These are phyloP conservation scores for Cercis canadensis DNA, from an alignment of 306 rosid species.

Conservation along the genomic window DNA sequence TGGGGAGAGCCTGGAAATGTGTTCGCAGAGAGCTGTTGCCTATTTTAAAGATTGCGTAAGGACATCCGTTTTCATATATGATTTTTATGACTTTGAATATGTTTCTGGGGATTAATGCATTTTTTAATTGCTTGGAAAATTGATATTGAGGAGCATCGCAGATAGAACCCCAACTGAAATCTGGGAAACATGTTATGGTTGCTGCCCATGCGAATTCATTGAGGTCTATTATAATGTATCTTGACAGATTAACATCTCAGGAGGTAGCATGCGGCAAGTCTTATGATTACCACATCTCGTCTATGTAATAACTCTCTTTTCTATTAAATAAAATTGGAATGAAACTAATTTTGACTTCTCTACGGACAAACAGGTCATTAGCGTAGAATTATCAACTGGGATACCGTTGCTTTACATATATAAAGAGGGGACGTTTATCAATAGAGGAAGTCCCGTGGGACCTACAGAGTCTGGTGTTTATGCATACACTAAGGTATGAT, in stretches of 20 bases:
- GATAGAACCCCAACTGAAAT: slow-evolving; percentile 83
- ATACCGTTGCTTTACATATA: slow-evolving; percentile 93
- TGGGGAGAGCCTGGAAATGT: slow-evolving; percentile 98
- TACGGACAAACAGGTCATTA: slow-evolving; percentile 60
- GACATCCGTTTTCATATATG: slow-evolving; percentile 19
- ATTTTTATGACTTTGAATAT: slow-evolving; percentile 27
- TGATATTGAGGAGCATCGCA: slow-evolving; percentile 48
- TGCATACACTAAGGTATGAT: slow-evolving; percentile 81
- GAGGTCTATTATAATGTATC: slow-evolving; percentile 95
- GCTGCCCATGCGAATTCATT: slow-evolving; percentile 97
- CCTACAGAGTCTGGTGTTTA: slow-evolving; percentile 92
- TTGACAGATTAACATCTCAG: slow-evolving; percentile 84
- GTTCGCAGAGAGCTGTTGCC: slow-evolving; percentile 92
- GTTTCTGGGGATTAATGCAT: neutral
- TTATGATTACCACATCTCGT: slow-evolving; percentile 18
- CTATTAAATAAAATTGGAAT: slow-evolving; percentile 16
- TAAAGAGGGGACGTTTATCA: slow-evolving; percentile 73
- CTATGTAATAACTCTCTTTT: neutral
- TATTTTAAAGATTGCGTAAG: slow-evolving; percentile 82
- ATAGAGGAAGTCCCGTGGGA: slow-evolving; percentile 93
- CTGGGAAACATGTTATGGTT: slow-evolving; percentile 92
- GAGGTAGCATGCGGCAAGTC: slow-evolving; percentile 59
- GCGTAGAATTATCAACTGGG: slow-evolving; percentile 88
- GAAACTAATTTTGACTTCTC: slow-evolving; percentile 26
- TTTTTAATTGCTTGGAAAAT: slow-evolving; percentile 13